Base-by-base conservation (phyloP, 2,329 filamentous ascomycete species). In the Pestalotiopsis sp. region DNA sequence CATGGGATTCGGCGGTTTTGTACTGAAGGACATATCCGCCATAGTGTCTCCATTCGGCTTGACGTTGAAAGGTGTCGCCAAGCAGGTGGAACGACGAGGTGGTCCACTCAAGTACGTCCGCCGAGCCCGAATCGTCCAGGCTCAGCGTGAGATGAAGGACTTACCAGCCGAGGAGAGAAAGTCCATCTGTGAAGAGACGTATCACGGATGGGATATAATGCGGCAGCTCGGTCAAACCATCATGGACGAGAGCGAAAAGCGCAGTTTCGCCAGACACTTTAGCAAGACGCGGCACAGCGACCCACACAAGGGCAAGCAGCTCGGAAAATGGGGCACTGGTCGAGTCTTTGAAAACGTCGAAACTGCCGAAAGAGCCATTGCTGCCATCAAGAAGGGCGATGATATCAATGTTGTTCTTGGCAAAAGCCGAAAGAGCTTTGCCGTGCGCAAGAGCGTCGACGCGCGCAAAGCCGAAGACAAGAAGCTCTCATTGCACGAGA, bases 21-120 rank as follows among this genome's bases (percentile, higher is more conserved):
- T 92, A 2, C 82, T 92, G 36, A 92, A 92, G 76, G 86, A 90
- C 64, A 82, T 91, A 5, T 84, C 89, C 0, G 91, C 90, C 5
- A 68, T 91, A 1, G 75, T 90, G 1, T 88, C 89, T 0, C 88
- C 89, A 0, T 72, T 89, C 2, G 89, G 88, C 0, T 92, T 90
- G 72, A 85, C 87, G 0, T 82, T 91, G 70, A 91, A 92, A 74
- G 91, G 91, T 0, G 75, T 91, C 0, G 84, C 88, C 39, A 91
- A 90, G 72, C 87, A 92, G 75, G 78, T 84, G 1, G 81, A 85
- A 70, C 85, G 89, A 45, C 78, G 82, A 11, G 83, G 83, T 67
- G 85, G 86, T 70, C 88, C 89, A 0, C 82, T 84, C 1, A 81
- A 81, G 25, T 85, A 85, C 67, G 80, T 91, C 14, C 84, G 89